phyloP scores from a whole-genome alignment of 192 early-diverging fungal species.

The Umbelopsis vinacea region DNA sequence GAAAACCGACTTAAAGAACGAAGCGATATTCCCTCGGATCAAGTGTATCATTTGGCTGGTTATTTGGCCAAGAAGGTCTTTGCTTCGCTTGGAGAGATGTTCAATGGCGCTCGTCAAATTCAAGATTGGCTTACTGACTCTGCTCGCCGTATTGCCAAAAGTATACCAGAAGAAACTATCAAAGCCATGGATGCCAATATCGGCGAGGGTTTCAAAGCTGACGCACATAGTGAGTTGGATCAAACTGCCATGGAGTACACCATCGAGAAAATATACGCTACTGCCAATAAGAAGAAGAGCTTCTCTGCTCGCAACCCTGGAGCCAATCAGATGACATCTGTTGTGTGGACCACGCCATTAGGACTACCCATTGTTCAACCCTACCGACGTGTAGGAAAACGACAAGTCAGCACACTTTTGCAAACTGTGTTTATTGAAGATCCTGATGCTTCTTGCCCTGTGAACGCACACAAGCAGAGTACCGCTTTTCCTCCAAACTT shows the following conservation, averaged over 20 bases:
- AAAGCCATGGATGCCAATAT: conserved; percentile 23
- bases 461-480: conserved; percentile 90
- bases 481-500: conserved; percentile 99
- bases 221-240: conserved; percentile 27
- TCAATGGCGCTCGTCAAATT: conserved; percentile 85
- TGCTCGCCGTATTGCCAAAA: conserved; percentile 82
- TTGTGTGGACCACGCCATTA: conserved; percentile 96
- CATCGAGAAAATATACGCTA: conserved; percentile 27
- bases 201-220: conserved; percentile 24
- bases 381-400: conserved; percentile 77
- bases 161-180: conserved; percentile 60
- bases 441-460: conserved; percentile 68
- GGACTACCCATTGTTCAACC: conserved; percentile 95
- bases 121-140: conserved; percentile 94
- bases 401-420: conserved; percentile 74
- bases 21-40: conserved; percentile 66
- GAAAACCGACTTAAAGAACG: conserved; percentile 80
- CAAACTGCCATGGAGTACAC: conserved; percentile 14
- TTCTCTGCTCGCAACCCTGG: conserved; percentile 42
- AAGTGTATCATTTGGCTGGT: conserved; percentile 63
- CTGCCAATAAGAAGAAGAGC: conserved; percentile 30
- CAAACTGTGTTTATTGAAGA: conserved; percentile 82
- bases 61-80: conserved; percentile 88
- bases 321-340: conserved; percentile 81
- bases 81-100: conserved; percentile 86